Evolutionary conservation across 208 protist genomes (phyloP).

Genomic region (Trypanosoma congolense): DNA sequence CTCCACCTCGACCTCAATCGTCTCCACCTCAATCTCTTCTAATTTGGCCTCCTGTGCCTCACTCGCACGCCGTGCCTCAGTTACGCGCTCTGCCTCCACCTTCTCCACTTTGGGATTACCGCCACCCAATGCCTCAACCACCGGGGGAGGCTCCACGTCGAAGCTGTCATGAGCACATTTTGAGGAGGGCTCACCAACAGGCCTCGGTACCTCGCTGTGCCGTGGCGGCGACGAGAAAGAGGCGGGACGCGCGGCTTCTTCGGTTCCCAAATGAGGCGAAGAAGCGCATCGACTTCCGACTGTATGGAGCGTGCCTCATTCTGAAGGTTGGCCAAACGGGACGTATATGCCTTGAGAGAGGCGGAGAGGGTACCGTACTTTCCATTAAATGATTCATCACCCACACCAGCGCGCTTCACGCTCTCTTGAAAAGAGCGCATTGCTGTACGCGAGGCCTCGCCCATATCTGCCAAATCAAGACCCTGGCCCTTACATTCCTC

Average conservation of each 20-base stretch:
- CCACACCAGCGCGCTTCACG: constrained; percentile 31
- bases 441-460: constrained; percentile 64
- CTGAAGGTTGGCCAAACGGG: constrained; percentile 73
- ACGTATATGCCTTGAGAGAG: constrained; percentile 86
- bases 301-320: constrained; percentile 82
- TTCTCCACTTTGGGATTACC: constrained; percentile 31
- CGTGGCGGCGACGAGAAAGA: constrained; percentile 53
- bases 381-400: constrained; percentile 70
- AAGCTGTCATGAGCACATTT: no score
- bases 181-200: no score
- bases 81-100: constrained; percentile 77
- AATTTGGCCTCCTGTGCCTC: constrained; percentile 5
- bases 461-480: constrained; percentile 85
- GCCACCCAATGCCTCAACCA: constrained; percentile 43
- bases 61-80: neutral
- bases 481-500: constrained; percentile 85
- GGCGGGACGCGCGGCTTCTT: constrained; percentile 36
- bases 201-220: constrained; percentile 1
- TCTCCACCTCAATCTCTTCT: constrained; percentile 81
- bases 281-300: constrained; percentile 58
- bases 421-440: constrained; percentile 55
- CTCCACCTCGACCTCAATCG: constrained; percentile 80
- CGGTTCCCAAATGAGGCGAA: constrained; percentile 83
- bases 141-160: constrained; percentile 56
- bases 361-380: constrained; percentile 68